Conservation (phyloP, 768 basidiomycete species). For the Panaeolus cyanescens region DNA sequence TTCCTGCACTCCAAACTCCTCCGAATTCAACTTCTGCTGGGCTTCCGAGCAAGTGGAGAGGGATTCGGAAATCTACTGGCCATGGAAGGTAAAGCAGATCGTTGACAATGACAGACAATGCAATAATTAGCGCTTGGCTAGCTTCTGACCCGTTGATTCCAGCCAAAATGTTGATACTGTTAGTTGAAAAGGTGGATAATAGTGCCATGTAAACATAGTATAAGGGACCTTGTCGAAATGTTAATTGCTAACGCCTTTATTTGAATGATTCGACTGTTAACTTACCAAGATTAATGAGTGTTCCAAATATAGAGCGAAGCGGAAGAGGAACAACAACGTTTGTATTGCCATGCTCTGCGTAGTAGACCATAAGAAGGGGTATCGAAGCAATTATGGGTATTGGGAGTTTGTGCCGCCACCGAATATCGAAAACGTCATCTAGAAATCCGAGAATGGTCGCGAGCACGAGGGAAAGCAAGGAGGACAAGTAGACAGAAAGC, state of each 20-base stretch:
- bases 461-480: constrained; percentile 86
- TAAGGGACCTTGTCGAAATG: constrained; percentile 64
- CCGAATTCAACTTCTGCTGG: constrained; percentile 72
- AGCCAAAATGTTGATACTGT: constrained; percentile 98
- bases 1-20: constrained; percentile 80
- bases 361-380: constrained; percentile 94
- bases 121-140: constrained; percentile 90
- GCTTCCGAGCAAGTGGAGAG: constrained; percentile 68
- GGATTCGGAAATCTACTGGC: constrained; percentile 74
- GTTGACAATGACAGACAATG: constrained; percentile 86
- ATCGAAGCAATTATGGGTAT: constrained; percentile 96
- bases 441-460: constrained; percentile 95
- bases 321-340: constrained; percentile 92
- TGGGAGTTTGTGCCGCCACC: constrained; percentile 97
- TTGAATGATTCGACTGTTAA: not conserved
- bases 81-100: constrained; percentile 94
- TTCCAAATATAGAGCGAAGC: constrained; percentile 69
- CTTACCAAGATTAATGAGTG: constrained; percentile 86
- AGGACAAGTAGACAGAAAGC: constrained; percentile 92
- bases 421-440: constrained; percentile 97
- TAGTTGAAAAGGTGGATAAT: constrained; percentile 94
- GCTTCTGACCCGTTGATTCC: constrained; percentile 98
- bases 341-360: constrained; percentile 91
- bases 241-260: not conserved
- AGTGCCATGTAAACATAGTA: constrained; percentile 98